Evolutionary conservation across 176 grass and related monocot genomes (phyloP), one percentile per base, ranked within the genome.

Genomic region (Poa pratensis): DNA sequence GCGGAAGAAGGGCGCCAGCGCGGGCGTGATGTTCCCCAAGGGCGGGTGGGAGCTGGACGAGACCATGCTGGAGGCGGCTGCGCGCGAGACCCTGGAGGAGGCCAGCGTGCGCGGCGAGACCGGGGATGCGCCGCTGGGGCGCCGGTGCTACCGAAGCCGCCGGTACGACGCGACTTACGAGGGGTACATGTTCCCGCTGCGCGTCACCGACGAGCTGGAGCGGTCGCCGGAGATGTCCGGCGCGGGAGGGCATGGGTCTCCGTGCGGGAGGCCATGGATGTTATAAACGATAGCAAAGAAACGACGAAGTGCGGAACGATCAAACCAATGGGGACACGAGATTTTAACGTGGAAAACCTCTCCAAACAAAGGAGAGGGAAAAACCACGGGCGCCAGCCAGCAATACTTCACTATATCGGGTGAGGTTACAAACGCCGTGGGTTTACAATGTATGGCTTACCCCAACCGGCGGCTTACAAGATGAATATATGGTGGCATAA

Each of bases 1-100:
- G 9, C 80, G 82, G 59, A 94, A 94, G 77, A 90, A 90, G 46
- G 88, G 83, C 72, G 63, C 54, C 4, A 73, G 65, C 22, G 82
- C 77, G 1, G 92, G 73, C 7, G 85, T 87, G 18, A 45, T 94
- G 65, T 87, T 94, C 84, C 92, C 92, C 23, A 94, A 94, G 78
- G 92, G 92, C 24, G 92, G 92, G 27, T 94, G 92, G 92, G 92
- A 94, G 81, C 76, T 82, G 30, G 87, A 94, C 86, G 92, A 94
- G 80, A 80, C 84, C 3, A 92, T 94, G 80, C 79, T 80, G 30
- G 73, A 94, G 58, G 92, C 92, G 39, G 92, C 82, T 3, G 1
- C 72, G 26, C 2, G 92, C 4, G 92, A 94, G 89, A 84, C 92
- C 1, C 77, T 82, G 12, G 92, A 94, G 85, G 92, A 94, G 85